Evolutionary conservation across 2,329 filamentous ascomycete species (phyloP).

Genomic region (Arthrobotrys sphaeroides): DNA sequence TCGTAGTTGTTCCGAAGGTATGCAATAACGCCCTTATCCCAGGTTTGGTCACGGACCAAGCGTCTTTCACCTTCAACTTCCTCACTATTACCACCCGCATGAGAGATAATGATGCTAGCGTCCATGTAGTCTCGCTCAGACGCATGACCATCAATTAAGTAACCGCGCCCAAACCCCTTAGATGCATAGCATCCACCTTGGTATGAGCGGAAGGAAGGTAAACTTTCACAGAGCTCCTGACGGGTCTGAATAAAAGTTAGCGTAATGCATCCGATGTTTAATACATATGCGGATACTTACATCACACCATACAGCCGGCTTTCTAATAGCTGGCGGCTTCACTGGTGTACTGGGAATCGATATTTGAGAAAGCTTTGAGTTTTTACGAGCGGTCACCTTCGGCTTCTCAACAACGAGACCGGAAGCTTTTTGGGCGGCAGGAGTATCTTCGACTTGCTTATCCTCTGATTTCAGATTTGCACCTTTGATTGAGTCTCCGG

Average conservation of each 20-base stretch:
- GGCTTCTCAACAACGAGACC: neutral
- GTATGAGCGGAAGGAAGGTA: slow-evolving; percentile 71
- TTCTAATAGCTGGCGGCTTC: slow-evolving; percentile 55
- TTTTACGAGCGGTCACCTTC: slow-evolving; percentile 22
- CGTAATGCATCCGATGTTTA: neutral
- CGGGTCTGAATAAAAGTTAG: slow-evolving; percentile 60
- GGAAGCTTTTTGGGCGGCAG: neutral
- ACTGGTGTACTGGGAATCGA: neutral
- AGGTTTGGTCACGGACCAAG: slow-evolving; percentile 62
- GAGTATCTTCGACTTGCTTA: neutral
- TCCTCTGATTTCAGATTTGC: neutral
- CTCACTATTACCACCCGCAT: slow-evolving; percentile 68
- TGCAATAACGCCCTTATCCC: slow-evolving; percentile 63
- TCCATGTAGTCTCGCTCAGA: slow-evolving; percentile 69
- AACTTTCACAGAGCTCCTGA: slow-evolving; percentile 71
- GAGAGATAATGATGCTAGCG: slow-evolving; percentile 71
- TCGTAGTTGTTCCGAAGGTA: slow-evolving; percentile 64
- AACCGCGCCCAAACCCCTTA: slow-evolving; percentile 66
- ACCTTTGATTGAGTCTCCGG: neutral
- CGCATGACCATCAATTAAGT: slow-evolving; percentile 69
- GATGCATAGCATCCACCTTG: slow-evolving; percentile 70
- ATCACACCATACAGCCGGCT: slow-evolving; percentile 57
- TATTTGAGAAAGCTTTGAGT: neutral
- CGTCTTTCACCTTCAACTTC: slow-evolving; percentile 63
- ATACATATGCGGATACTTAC: slow-evolving; percentile 32